Evolutionary conservation across 164 flowering plant species (phyloP).

Genomic region (Sextonia rubra): DNA sequence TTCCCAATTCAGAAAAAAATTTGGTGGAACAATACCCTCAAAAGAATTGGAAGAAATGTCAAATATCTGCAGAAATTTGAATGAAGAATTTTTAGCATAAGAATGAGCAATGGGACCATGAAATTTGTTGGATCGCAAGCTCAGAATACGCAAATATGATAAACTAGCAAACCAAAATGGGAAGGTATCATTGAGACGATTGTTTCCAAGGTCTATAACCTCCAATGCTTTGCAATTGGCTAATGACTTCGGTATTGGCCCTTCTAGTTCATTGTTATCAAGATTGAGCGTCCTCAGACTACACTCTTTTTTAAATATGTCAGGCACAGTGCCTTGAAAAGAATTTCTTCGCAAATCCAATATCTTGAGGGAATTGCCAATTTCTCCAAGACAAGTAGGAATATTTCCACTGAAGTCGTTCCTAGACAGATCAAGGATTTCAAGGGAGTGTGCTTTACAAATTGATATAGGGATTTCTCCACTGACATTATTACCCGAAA

Average conservation of each 20-base stretch:
- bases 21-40: neutral
- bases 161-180: neutral
- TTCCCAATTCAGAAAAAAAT: too few relatives aligned
- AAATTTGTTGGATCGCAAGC: neutral
- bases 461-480: conserved; percentile 50
- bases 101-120: neutral
- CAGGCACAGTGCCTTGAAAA: neutral
- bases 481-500: conserved; percentile 31
- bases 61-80: neutral
- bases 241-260: neutral
- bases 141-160: neutral
- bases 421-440: conserved; percentile 42
- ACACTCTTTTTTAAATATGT: neutral
- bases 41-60: neutral
- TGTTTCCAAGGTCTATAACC: neutral
- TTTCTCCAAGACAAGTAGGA: neutral
- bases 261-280: neutral
- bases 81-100: neutral
- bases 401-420: neutral
- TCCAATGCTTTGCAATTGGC: conserved; percentile 1
- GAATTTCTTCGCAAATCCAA: neutral
- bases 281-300: neutral
- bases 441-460: conserved; percentile 33
- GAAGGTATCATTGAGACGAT: neutral
- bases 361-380: neutral